phyloP scores from a whole-genome alignment of 306 rosid genomes.

The Lathyrus oleraceus region DNA sequence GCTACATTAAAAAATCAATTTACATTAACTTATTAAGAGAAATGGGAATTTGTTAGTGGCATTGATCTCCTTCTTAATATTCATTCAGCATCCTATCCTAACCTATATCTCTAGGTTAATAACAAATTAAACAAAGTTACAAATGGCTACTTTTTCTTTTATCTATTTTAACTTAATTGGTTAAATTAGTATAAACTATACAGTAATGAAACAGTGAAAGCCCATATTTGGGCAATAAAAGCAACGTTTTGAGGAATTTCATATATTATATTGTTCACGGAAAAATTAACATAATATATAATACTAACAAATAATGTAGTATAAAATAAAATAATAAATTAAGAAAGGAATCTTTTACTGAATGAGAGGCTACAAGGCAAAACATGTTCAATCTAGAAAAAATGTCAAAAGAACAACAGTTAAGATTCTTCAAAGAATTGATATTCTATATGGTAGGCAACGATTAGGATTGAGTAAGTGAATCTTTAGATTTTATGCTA shows the following conservation, averaged over 20 bases:
- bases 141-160: slow-evolving; percentile 36
- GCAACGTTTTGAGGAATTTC: slow-evolving; percentile 26
- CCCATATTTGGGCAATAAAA: slow-evolving; percentile 23
- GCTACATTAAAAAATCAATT: too few species aligned
- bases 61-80: background rate
- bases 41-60: background rate
- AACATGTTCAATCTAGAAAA: slow-evolving; percentile 33
- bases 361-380: slow-evolving; percentile 41
- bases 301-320: background rate
- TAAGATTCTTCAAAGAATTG: slow-evolving; percentile 36
- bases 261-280: background rate
- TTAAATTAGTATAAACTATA: background rate
- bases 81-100: background rate
- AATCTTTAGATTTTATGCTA: slow-evolving; percentile 34
- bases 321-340: background rate
- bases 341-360: slow-evolving; percentile 38
- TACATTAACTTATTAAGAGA: background rate
- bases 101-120: background rate
- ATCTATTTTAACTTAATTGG: background rate
- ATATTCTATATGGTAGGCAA: slow-evolving; percentile 38
- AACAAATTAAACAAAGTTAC: slow-evolving; percentile 39
- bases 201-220: slow-evolving; percentile 14
- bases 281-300: slow-evolving; percentile 18
- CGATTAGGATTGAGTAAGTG: slow-evolving; percentile 30
- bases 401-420: slow-evolving; percentile 47